Base-by-base conservation (phyloP, 805 yeast species). In the Wickerhamomyces bovis region DNA sequence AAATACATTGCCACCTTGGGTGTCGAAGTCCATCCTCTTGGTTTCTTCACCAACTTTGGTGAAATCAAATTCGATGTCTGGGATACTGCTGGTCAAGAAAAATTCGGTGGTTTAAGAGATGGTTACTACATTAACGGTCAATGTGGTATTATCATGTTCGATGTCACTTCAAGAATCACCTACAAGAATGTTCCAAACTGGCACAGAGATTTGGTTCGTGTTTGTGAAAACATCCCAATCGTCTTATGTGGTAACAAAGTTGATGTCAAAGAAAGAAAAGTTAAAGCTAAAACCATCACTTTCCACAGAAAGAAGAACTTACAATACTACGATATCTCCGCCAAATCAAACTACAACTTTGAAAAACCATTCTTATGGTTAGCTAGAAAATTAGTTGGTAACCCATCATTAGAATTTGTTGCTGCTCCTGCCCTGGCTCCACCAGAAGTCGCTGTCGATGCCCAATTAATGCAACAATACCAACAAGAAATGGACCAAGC, bases 81-180 rank as follows among this genome's bases (percentile, higher is more conserved):
- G 99, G 99, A 94, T 73, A 94, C 99, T 47, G 99, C 99, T 49
- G 99, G 99, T 56, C 99, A 94, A 79, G 99, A 94, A 77, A 94
- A 94, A 77, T 94, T 94, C 62, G 99, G 99, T 73, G 99, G 99
- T 63, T 80, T 94, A 67, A 90, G 99, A 80, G 99, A 94, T 68
- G 99, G 99, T 69, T 94, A 94, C 79, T 94, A 94, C 77, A 94
- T 94, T 72, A 92, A 94, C 71, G 99, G 99, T 68, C 97, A 94
- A 77, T 94, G 99, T 81, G 99, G 98, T 77, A 94, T 94, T 77
- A 94, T 94, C 72, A 94, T 94, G 99, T 94, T 94, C 70, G 99
- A 94, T 74, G 99, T 94, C 55, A 94, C 99, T 54, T 89, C 98
- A 45, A 90, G 99, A 80, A 92, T 94, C 77, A 94, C 99, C 61